Percentiles rank a stretch among this genome's conserved stretches.
Evolutionary conservation across 148 eudicot genomes (phyloP).

Genomic region (Limonium bicolor): DNA sequence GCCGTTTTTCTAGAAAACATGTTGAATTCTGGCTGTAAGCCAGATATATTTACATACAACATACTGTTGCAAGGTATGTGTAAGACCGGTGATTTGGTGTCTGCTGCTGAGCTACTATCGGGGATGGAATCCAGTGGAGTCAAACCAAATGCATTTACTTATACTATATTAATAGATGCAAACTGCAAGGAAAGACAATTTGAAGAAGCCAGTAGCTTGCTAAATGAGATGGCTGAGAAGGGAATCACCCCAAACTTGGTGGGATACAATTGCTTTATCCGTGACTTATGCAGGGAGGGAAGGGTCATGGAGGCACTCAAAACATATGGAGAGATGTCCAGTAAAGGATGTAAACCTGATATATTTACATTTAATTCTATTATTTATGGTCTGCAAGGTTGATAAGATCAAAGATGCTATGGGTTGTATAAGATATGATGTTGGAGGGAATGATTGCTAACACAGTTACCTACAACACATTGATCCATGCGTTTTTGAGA

Average conservation of each 20-base stretch:
- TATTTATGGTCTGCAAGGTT: constrained; percentile 59
- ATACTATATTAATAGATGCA: constrained; percentile 61
- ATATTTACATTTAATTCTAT: constrained; percentile 65
- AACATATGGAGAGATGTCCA: constrained; percentile 31
- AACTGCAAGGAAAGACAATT: constrained; percentile 49
- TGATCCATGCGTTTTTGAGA: constrained; percentile 64
- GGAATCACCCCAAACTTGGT: constrained; percentile 48
- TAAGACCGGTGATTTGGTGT: constrained; percentile 35
- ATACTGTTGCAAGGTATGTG: constrained; percentile 65
- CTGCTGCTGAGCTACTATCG: constrained; percentile 38
- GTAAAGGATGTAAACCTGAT: constrained; percentile 64
- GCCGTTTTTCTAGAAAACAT: constrained; percentile 33
- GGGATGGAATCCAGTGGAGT: constrained; percentile 50
- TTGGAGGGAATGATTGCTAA: constrained; percentile 88
- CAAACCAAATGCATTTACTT: constrained; percentile 47
- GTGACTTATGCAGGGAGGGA: constrained; percentile 55
- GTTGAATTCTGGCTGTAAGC: constrained; percentile 25
- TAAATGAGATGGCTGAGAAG: constrained; percentile 47
- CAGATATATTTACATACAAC: constrained; percentile 67
- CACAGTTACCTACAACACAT: constrained; percentile 69
- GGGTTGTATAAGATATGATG: constrained; percentile 57
- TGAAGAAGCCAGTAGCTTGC: constrained; percentile 34
- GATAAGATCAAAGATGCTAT: constrained; percentile 66
- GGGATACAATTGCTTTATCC: constrained; percentile 68
- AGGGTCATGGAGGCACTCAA: constrained; percentile 41